Percentiles rank a stretch among this genome's conserved stretches.
phyloP scores from a whole-genome alignment of 495 filamentous ascomycete species.

The Daldinia concentrica region DNA sequence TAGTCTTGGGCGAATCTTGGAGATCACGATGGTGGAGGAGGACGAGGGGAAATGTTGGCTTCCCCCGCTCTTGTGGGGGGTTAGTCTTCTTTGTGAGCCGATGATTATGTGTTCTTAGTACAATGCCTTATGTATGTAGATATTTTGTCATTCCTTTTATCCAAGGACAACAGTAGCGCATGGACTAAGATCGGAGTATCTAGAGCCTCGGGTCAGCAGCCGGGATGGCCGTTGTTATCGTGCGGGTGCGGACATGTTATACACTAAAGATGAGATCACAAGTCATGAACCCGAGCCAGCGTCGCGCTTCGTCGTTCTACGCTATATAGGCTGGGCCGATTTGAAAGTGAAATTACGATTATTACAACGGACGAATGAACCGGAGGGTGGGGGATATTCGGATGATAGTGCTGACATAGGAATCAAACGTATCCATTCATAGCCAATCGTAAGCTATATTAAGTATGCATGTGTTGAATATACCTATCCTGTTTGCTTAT shows the following conservation, averaged over 20 bases:
- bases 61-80: constrained; percentile 38
- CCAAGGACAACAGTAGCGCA: background rate
- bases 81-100: constrained; percentile 3
- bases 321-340: background rate
- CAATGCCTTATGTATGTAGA: background rate
- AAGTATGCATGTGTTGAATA: constrained; percentile 6
- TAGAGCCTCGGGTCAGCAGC: background rate
- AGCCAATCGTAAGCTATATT: constrained; percentile 31
- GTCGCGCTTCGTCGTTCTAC: background rate
- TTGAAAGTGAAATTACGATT: background rate
- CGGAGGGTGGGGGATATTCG: constrained; percentile 7
- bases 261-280: background rate
- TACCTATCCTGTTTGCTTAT: background rate
- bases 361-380: background rate
- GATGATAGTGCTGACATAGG: background rate
- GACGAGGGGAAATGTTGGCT: constrained; percentile 21
- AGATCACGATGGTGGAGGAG: constrained; percentile 26
- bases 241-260: background rate
- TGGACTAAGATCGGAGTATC: background rate
- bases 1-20: constrained; percentile 22
- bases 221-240: background rate
- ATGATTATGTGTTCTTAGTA: constrained; percentile 3
- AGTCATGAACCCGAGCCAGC: background rate
- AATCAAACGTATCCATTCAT: background rate
- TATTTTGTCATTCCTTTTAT: background rate